Percentiles rank a stretch among this genome's conserved stretches.
phyloP scores from a whole-genome alignment of 2,329 filamentous ascomycete species.

The Kalmusia sp. region DNA sequence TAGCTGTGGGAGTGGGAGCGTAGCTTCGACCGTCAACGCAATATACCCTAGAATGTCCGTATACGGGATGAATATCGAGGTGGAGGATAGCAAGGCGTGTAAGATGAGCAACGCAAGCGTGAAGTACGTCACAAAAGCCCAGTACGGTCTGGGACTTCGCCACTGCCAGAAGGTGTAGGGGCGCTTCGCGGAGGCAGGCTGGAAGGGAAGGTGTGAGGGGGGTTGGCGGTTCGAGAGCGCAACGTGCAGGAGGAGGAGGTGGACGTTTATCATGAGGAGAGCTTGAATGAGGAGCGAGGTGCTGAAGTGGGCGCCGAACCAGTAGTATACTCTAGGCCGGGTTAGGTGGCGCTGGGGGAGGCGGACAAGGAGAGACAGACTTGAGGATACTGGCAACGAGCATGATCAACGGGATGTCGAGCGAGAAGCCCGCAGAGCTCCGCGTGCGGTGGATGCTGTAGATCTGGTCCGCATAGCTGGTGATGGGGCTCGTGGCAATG shows the following conservation, averaged over 20 bases:
- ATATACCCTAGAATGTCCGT: constrained; percentile 73
- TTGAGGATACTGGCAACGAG: constrained; percentile 69
- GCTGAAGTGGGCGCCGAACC: constrained; percentile 69
- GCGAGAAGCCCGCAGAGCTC: constrained; percentile 68
- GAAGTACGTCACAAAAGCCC: constrained; percentile 77
- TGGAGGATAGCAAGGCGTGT: constrained; percentile 71
- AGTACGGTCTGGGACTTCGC: constrained; percentile 78
- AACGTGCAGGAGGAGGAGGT: constrained; percentile 66
- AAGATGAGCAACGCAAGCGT: constrained; percentile 65
- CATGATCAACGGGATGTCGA: constrained; percentile 73
- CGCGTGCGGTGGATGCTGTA: constrained; percentile 67
- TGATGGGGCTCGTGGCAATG: constrained; percentile 68
- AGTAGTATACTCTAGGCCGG: constrained; percentile 65
- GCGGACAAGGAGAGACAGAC: constrained; percentile 42
- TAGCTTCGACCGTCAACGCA: constrained; percentile 80
- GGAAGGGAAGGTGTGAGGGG: constrained; percentile 64
- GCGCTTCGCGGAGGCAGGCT: constrained; percentile 59
- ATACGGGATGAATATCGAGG: constrained; percentile 68
- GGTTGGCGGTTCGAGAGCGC: constrained; percentile 63
- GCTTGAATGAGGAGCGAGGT: constrained; percentile 66
- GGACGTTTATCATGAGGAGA: constrained; percentile 65
- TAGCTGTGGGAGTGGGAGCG: constrained; percentile 82
- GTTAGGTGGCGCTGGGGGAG: not conserved
- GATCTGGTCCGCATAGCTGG: constrained; percentile 72
- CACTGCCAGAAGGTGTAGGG: constrained; percentile 87